Evolutionary conservation across 1,139 yeast species (phyloP).

Genomic region (Yamadazyma trypodendri): DNA sequence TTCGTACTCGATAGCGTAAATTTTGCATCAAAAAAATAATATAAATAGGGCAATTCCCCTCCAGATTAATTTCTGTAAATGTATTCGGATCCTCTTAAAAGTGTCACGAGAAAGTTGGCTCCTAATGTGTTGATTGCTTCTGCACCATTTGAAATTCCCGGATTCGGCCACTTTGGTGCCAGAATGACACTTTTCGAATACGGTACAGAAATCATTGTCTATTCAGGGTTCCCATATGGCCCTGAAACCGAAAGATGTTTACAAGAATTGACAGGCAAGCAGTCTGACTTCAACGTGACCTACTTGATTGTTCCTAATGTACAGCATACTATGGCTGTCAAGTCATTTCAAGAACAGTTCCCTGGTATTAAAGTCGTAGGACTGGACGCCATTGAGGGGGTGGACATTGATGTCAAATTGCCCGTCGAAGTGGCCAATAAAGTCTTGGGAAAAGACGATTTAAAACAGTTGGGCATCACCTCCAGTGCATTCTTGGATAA

Average conservation of each 20-base stretch:
- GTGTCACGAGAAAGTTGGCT: constrained; percentile 42
- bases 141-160: constrained; percentile 38
- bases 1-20: background rate
- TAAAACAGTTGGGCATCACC: constrained; percentile 26
- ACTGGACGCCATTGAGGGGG: constrained; percentile 31
- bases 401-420: constrained; percentile 34
- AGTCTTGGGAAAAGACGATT: constrained; percentile 20
- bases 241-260: constrained; percentile 39
- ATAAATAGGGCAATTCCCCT: background rate
- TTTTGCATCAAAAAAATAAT: background rate
- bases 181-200: constrained; percentile 52
- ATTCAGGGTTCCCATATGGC: constrained; percentile 62
- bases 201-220: constrained; percentile 43
- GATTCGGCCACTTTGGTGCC: constrained; percentile 53
- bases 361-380: constrained; percentile 52
- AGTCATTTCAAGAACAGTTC: constrained; percentile 45
- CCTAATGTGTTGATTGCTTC: constrained; percentile 49
- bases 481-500: constrained; percentile 29
- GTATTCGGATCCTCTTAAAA: constrained; percentile 33
- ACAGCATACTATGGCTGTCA: constrained; percentile 53
- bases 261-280: constrained; percentile 28
- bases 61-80: constrained; percentile 2
- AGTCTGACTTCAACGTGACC: constrained; percentile 25
- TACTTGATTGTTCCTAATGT: constrained; percentile 51
- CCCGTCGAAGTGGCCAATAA: constrained; percentile 25